Conservation (phyloP, 306 rosid species). For the Alnus glutinosa region DNA sequence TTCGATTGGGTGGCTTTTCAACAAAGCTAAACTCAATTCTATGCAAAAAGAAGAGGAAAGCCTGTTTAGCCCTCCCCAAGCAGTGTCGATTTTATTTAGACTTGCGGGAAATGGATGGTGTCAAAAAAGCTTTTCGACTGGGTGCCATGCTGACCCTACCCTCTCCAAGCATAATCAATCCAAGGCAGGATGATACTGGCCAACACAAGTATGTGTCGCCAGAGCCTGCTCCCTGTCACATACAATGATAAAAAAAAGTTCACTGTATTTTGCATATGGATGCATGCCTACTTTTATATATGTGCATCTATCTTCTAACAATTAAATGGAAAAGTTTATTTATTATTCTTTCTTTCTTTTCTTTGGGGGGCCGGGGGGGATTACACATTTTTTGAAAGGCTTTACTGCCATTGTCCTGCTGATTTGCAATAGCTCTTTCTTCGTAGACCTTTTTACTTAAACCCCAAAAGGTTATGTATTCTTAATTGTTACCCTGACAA, state of each 20-base stretch:
- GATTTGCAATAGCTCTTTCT: too few species aligned
- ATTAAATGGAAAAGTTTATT: too few species aligned
- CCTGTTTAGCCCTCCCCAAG: neutral
- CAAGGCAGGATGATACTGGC: too few species aligned
- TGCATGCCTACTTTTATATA: neutral
- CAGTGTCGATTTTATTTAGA: neutral
- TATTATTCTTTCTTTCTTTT: too few species aligned
- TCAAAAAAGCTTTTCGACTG: neutral
- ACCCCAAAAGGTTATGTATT: neutral
- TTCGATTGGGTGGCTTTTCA: neutral
- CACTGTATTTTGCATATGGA: neutral
- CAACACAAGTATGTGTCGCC: too few species aligned
- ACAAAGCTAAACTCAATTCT: slow-evolving; percentile 8
- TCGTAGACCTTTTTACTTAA: neutral
- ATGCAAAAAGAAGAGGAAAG: neutral
- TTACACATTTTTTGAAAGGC: neutral
- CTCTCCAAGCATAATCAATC: neutral
- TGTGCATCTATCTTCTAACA: neutral
- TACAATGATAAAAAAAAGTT: too few species aligned
- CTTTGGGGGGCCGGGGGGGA: too few species aligned
- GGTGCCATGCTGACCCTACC: neutral
- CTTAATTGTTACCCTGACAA: neutral
- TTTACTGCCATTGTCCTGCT: neutral
- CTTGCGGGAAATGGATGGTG: neutral
- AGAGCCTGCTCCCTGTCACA: too few species aligned